A percentile compares a stretch with the other conserved stretches of the same genome.
phyloP scores from a whole-genome alignment of 352 stramenopile species.

The Phytopythium kandeliae region DNA sequence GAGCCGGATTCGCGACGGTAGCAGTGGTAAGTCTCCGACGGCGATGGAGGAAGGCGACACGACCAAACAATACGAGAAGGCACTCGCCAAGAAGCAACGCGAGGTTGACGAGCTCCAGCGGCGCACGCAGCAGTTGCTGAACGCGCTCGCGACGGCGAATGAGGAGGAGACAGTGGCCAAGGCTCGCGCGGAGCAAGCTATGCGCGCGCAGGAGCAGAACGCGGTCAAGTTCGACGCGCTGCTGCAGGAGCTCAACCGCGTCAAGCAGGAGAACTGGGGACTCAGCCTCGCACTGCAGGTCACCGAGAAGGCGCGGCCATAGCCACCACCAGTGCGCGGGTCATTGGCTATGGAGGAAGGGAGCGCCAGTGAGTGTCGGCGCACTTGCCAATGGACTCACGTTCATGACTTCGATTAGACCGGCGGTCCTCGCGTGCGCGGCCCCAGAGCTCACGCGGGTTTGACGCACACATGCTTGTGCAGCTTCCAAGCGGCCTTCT shows the following conservation, averaged over 20 bases:
- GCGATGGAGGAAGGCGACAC: not conserved
- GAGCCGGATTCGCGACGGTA: constrained; percentile 9
- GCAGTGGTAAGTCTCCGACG: not conserved
- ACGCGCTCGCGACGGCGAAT: constrained; percentile 58
- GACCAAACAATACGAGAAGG: constrained; percentile 17
- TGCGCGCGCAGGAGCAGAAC: constrained; percentile 27
- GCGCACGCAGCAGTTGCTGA: constrained; percentile 24
- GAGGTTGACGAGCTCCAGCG: constrained; percentile 25
- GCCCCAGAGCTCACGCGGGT: constrained; percentile 11
- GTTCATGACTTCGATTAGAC: not conserved
- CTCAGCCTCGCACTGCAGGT: constrained; percentile 63
- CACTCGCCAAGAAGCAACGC: constrained; percentile 32
- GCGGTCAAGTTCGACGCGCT: constrained; percentile 27
- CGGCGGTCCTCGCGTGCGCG: not conserved
- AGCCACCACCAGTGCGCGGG: no score
- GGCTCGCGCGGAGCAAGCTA: not conserved
- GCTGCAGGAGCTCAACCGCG: constrained; percentile 38
- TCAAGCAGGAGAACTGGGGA: constrained; percentile 69
- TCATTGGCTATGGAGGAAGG: no score
- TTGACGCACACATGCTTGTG: constrained; percentile 76
- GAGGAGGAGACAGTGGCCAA: constrained; percentile 76
- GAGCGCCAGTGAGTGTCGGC: not conserved
- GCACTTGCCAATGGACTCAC: not conserved
- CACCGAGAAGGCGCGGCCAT: constrained; percentile 18
- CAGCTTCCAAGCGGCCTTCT: constrained; percentile 70